Base-by-base conservation (phyloP, 208 protist species). In the Angomonas deanei region DNA sequence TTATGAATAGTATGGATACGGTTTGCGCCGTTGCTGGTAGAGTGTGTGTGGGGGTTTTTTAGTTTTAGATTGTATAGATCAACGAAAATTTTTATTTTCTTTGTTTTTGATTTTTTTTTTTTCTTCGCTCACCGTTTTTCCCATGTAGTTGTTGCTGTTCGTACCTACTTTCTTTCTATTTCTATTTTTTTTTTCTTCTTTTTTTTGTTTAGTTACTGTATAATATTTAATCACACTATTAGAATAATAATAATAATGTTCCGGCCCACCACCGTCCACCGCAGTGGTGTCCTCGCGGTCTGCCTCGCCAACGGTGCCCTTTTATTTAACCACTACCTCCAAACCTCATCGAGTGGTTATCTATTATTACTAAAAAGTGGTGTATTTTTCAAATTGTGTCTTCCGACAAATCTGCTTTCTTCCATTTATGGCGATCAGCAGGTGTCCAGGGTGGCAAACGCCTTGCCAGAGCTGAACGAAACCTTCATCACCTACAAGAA, bases 381-480 rank as follows among this genome's bases (percentile, higher is more conserved):
- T 23, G 11, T 91, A 47, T 83, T 86, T 47, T 86, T 84, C 31
- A 62, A 49, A 2, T 23, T 72, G n/a, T n/a, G n/a, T 17, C 60
- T 61, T 3, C 70, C 36, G 11, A 42, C 36, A 33, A 82, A 78
- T 0, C 54, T 96, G 21, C 80, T 83, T 3, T 50, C 64, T 6
- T 84, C 77, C 38, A 64, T 93, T 23, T 96, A 96, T 76, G 90
- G 90, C 46, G 86, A 96, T 52, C 73, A 76, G 26, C 89, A 80
- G 59, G 66, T 96, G n/a, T 50, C 70, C 5, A 79, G 85, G 3
- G 62, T 76, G 6, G 84, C 84, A 1, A 53, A 60, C 34, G 90
- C 86, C 13, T 53, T 86, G 38, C 86, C 90, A 5, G 82, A 92
- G 67, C 72, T 96, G 61, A 80, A 86, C 50, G 75, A 78, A 1